Conservation (phyloP, 148 eudicot genomes). For the Rhododendron henanense region DNA sequence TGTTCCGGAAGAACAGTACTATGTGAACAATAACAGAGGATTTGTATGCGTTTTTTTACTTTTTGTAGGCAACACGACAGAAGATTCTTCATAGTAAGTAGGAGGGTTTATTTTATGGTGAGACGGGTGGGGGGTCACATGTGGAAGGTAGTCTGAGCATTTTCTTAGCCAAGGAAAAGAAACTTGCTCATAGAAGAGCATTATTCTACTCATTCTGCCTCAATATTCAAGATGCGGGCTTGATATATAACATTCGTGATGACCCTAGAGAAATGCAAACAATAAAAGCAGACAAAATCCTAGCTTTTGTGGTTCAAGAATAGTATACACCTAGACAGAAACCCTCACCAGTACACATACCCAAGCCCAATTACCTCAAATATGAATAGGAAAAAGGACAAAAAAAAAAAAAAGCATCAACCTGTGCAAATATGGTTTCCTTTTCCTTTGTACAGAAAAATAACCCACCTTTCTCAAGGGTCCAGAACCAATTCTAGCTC, state of each 20-base stretch:
- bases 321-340: neutral
- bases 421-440: neutral
- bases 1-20: neutral
- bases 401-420: neutral
- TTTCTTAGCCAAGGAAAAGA: neutral
- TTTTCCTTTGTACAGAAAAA: neutral
- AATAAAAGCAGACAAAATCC: neutral
- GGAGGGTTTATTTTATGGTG: neutral
- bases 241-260: neutral
- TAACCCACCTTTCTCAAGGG: constrained; percentile 41
- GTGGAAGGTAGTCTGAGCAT: neutral
- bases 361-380: neutral
- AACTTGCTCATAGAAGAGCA: neutral
- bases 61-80: neutral
- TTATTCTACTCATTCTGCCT: neutral
- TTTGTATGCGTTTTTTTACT: neutral
- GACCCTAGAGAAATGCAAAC: neutral
- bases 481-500: constrained; percentile 41
- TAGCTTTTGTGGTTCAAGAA: neutral
- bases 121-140: neutral
- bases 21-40: neutral
- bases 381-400: neutral
- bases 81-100: neutral
- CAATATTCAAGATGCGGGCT: neutral
- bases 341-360: neutral